Base-by-base conservation (phyloP, 2,329 filamentous ascomycete genomes). In the Stemphylium lycopersici region DNA sequence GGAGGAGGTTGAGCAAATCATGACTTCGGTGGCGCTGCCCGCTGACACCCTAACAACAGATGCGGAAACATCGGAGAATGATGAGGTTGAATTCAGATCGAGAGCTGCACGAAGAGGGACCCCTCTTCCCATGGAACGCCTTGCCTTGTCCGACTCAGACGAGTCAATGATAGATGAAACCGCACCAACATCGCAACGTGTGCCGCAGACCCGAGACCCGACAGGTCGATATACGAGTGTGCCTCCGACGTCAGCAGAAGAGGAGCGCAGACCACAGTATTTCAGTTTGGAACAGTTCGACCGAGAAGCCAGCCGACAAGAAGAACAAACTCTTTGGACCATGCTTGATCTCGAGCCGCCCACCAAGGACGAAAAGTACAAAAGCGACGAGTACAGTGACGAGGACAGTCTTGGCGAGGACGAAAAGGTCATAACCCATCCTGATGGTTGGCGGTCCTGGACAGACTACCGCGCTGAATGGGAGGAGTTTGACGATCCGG, bases 391-490 rank as follows among this genome's bases (percentile, higher is more conserved):
- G 71, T 55, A 74, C 69, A 26, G n/a, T 18, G 48, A 61, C 6
- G 42, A 56, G 8, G 29, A 52, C 11, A 33, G 42, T 24, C 2
- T 32, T 32, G 46, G 56, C 20, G 31, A 37, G 10, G 33, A 20
- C 8, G 60, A 62, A 76, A 71, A 65, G 61, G 61, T 48, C 62
- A 59, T 48, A 61, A 75, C 59, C 40, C 75, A 79, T 10, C 49
- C 76, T 8, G 63, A 72, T n/a, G 71, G 79, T 44, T 85, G 83
- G 83, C 77, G 80, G 45, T 73, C 74, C 22, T 73, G 70, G 44
- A 72, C 76, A 1, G 64, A 80, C 2, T 83, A 81, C 46, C 76
- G 73, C 40, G 74, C 77, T 15, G 75, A 79, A 29, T 85, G 83
- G 83, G 82, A 85, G 61, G 63, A 63, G n/a, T 54, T 60, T 34